Percentiles rank a stretch among this genome's conserved stretches.
Evolutionary conservation across 2,329 filamentous ascomycete species (phyloP).

Genomic region (Epichloe uncinata): DNA sequence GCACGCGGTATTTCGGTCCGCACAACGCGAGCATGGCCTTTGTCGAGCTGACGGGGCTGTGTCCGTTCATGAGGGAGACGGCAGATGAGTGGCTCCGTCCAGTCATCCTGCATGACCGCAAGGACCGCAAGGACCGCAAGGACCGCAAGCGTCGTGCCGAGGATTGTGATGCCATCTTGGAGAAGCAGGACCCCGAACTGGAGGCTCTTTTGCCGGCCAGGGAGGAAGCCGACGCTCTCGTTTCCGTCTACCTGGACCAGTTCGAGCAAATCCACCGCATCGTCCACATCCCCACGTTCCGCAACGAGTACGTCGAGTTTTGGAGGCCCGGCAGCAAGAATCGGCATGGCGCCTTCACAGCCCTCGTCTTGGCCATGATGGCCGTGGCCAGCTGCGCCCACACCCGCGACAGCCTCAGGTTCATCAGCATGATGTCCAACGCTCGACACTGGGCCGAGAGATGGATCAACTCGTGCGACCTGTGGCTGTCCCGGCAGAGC

Average conservation of each 20-base stretch:
- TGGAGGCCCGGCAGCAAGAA: slow-evolving; percentile 33
- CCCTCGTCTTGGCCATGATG: slow-evolving; percentile 45
- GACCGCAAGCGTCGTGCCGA: slow-evolving; percentile 40
- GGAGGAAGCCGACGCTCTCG: slow-evolving; percentile 34
- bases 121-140: slow-evolving; percentile 45
- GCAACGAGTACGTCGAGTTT: slow-evolving; percentile 40
- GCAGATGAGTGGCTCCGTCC: slow-evolving; percentile 48
- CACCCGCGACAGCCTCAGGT: slow-evolving; percentile 37
- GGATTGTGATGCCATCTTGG: slow-evolving; percentile 36
- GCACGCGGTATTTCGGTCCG: slow-evolving; percentile 45
- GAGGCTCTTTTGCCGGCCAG: slow-evolving; percentile 36
- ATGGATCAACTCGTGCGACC: slow-evolving; percentile 43
- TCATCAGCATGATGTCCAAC: slow-evolving; percentile 44
- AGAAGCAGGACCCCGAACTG: slow-evolving; percentile 33
- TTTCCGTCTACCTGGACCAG: slow-evolving; percentile 38
- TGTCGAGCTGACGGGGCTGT: slow-evolving; percentile 42
- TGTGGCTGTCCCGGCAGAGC: slow-evolving; percentile 41
- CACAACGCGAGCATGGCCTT: slow-evolving; percentile 49
- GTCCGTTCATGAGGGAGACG: slow-evolving; percentile 49
- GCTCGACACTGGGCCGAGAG: slow-evolving; percentile 40
- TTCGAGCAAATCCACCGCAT: slow-evolving; percentile 44
- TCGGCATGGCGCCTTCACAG: slow-evolving; percentile 40
- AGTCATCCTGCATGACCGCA: slow-evolving; percentile 39
- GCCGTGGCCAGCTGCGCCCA: slow-evolving; percentile 45
- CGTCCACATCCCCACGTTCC: slow-evolving; percentile 46